Base-by-base conservation (phyloP, 2,329 filamentous ascomycete genomes). In the Chrysoporthe cubensis region DNA sequence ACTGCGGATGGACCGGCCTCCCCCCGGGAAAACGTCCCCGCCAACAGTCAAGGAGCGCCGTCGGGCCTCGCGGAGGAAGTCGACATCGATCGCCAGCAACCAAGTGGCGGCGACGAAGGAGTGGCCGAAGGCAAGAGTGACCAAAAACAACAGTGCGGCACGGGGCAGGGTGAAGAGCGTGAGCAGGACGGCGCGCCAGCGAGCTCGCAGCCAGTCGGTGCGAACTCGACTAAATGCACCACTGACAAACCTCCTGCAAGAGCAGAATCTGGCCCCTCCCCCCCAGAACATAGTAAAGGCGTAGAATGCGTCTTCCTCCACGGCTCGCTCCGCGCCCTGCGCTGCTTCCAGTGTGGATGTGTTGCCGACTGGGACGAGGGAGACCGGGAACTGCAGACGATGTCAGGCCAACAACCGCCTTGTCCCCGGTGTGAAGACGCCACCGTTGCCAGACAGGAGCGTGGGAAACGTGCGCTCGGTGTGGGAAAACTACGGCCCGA, bases 221-320 rank as follows among this genome's bases (percentile, higher is more conserved):
- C 60, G 9, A 68, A 48, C 34, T 65, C 43, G 9, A 6, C 5
- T 40, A 56, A 34, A 1, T 4, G 18, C 2, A 43, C 66, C 4
- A 73, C 68, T 61, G 68, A 48, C 61, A 75, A 68, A 65, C 43
- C 68, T 2, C 72, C 68, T 16, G 69, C 54, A 61, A 21, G 18
- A 8, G 11, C 69, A 16, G 56, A 64, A 2, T 54, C 69, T 46
- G 40, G 44, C 11, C 34, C 70, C 5, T 71, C 69, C 3, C 71
- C 70, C 7, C 48, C 72, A 11, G 70, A 73, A 7, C 75, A 76
- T 0, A 77, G 78, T 56, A 80, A 77, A 48, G 87, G 87, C 0
- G 87, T 88, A 1, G 87, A 88, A 72, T 89, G 88, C 65, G 90
- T 93, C n/a, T 90, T 88, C 66, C 81, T 93, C 0, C 90, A 92